A percentile compares a stretch with the other conserved stretches of the same genome.
phyloP scores from a whole-genome alignment of 768 basidiomycete genomes.

The Lactarius hengduanensis region DNA sequence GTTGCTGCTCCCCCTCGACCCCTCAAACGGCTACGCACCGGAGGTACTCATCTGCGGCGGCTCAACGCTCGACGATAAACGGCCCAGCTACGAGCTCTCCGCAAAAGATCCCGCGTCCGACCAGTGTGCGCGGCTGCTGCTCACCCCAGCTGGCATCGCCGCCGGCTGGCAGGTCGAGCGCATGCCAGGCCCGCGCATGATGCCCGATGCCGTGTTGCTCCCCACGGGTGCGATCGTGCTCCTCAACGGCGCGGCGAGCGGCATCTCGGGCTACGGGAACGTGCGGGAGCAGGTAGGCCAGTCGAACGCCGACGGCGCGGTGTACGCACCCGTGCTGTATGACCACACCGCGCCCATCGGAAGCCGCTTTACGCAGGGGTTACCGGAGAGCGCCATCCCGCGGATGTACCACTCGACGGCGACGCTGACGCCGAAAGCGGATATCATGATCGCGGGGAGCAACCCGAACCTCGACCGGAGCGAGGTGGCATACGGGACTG shows the following conservation, averaged over 20 bases:
- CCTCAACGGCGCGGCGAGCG: conserved; percentile 71
- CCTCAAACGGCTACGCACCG: conserved; percentile 58
- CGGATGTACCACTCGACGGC: conserved; percentile 84
- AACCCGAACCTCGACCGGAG: conserved; percentile 83
- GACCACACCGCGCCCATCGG: conserved; percentile 52
- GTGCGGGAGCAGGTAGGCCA: conserved; percentile 64
- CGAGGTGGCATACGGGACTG: conserved; percentile 70
- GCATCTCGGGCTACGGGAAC: conserved; percentile 79
- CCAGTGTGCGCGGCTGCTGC: conserved; percentile 68
- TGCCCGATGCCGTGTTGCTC: conserved; percentile 80
- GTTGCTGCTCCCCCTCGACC: conserved; percentile 67
- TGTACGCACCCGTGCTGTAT: conserved; percentile 68
- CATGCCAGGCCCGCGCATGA: conserved; percentile 71
- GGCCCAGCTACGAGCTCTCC: conserved; percentile 59
- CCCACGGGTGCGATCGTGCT: conserved; percentile 74
- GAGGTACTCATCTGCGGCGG: conserved; percentile 80
- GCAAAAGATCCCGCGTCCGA: conserved; percentile 70
- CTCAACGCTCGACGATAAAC: conserved; percentile 60
- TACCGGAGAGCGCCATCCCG: conserved; percentile 67
- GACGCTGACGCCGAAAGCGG: conserved; percentile 67
- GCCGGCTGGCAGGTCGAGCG: conserved; percentile 72
- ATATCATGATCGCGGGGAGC: conserved; percentile 77
- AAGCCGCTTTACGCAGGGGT: conserved; percentile 55
- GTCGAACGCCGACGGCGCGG: conserved; percentile 78
- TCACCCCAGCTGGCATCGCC: conserved; percentile 62